These are phyloP conservation scores for Millerozyma acaciae DNA, from an alignment of 805 yeast species.

Conservation along the genomic window DNA sequence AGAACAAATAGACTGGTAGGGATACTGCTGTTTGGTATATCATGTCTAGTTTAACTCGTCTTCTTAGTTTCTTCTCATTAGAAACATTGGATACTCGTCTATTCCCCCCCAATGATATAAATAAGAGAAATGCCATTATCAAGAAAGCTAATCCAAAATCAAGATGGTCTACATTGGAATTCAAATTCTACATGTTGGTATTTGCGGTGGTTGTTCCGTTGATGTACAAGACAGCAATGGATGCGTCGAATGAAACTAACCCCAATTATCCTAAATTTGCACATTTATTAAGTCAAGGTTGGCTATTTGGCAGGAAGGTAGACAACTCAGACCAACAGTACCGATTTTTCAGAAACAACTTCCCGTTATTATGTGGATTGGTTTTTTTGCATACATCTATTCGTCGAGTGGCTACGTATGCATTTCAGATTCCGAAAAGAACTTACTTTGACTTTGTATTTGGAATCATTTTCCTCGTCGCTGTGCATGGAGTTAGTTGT, in stretches of 20 bases:
- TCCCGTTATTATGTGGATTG: constrained; percentile 56
- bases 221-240: constrained; percentile 78
- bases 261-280: constrained; percentile 66
- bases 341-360: constrained; percentile 78
- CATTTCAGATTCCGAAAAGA: constrained; percentile 29
- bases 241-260: constrained; percentile 70
- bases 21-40: neutral
- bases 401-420: constrained; percentile 34
- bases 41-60: constrained; percentile 13
- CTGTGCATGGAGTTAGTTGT: constrained; percentile 76
- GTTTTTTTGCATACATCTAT: constrained; percentile 50
- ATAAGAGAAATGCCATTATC: constrained; percentile 28
- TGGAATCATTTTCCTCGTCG: constrained; percentile 64
- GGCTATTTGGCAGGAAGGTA: constrained; percentile 86
- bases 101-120: constrained; percentile 31
- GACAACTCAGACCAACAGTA: constrained; percentile 93
- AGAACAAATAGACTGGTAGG: neutral
- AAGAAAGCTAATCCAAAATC: constrained; percentile 36
- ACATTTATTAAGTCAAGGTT: constrained; percentile 67
- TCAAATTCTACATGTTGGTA: constrained; percentile 58
- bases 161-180: constrained; percentile 77
- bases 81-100: constrained; percentile 53
- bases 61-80: constrained; percentile 42
- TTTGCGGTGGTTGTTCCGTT: constrained; percentile 73
- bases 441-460: constrained; percentile 67